Percentiles rank a stretch among this genome's conserved stretches.
These are phyloP conservation scores for Grosmannia penicillata DNA, from an alignment of 2,329 filamentous ascomycete species.

Conservation along the genomic window DNA sequence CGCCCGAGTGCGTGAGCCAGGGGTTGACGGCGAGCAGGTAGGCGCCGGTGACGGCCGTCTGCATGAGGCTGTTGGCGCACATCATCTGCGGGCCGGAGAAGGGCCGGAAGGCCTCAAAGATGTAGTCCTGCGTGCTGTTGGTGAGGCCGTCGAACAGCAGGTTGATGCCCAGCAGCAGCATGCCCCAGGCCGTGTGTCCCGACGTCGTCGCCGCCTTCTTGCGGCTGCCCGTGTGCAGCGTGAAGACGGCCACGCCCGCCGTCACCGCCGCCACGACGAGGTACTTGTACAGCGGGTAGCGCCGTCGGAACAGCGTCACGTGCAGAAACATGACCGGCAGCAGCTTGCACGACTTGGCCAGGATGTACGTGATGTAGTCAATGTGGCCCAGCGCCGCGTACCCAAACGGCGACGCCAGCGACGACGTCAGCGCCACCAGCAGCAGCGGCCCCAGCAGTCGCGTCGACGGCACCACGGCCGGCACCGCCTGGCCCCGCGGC, in stretches of 20 bases:
- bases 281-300: conserved; percentile 94
- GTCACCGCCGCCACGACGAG: conserved; percentile 84
- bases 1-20: conserved; percentile 54
- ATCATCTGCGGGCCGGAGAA: conserved; percentile 98
- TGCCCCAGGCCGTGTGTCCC: conserved; percentile 58
- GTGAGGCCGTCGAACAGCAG: conserved; percentile 91
- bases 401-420: conserved; percentile 86
- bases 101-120: conserved; percentile 65
- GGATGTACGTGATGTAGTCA: conserved; percentile 95
- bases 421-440: conserved; percentile 75
- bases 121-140: conserved; percentile 91
- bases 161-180: conserved; percentile 76
- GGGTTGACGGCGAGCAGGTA: conserved; percentile 70
- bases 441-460: conserved; percentile 64
- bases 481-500: conserved; percentile 28
- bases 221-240: conserved; percentile 56
- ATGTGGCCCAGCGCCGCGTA: conserved; percentile 87
- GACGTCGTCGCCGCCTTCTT: conserved; percentile 23
- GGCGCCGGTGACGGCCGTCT: conserved; percentile 56
- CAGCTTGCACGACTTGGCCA: conserved; percentile 96
- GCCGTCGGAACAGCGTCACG: conserved; percentile 75
- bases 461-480: conserved; percentile 61
- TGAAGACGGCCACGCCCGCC: conserved; percentile 85
- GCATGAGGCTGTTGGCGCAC: conserved; percentile 90
- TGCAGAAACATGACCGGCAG: conserved; percentile 98